Base-by-base conservation (phyloP, 768 basidiomycete species). In the Rhizopogon vesiculosus region DNA sequence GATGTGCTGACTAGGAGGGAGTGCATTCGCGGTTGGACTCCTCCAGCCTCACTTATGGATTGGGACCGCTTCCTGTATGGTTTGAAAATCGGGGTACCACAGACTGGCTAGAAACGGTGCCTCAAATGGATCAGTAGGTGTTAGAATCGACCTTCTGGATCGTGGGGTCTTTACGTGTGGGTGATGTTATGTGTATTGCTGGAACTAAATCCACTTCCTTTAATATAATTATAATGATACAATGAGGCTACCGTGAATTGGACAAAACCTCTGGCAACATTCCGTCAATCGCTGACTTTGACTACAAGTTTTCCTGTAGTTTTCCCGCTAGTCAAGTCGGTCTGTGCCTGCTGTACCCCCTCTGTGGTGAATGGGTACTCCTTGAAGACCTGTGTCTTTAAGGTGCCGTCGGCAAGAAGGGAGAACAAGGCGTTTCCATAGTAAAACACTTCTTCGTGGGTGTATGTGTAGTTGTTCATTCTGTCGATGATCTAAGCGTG, bases 231-330 rank as follows among this genome's bases (percentile, higher is more conserved):
- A 19, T 42, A 42, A 42, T 42, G 41, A 42, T 9, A 46, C 31
- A 28, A 52, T 1, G 8, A n/a, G 9, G 1, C 10, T n/a, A 49
- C 33, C 9, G 5, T 33, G 3, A 33, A 3, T 35, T 22, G 33
- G 22, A 40, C 40, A n/a, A 9, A 16, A 38, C 15, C 15, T 35
- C 19, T 22, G 33, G 35, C 18, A 35, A 15, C 8, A 9, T 22
- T 2, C 16, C 13, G 28, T 49, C 58, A 55, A 42, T 73, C 55
- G 3, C 64, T 65, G 18, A 93, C 78, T 67, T 89, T 91, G 61
- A 98, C 75, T 50, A 98, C 60, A 63, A 99, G 69, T 69, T 98
- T 99, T 3, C 96, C 96, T 2, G 78, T 80, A 9, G 93, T 91
- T 68, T 83, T 85, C 45, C 96, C 86, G 8, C 81, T 76, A 0